A percentile compares a stretch with the other conserved stretches of the same genome.
Evolutionary conservation across 805 yeast species (phyloP).

Genomic region (Wickerhamomyces alni): DNA sequence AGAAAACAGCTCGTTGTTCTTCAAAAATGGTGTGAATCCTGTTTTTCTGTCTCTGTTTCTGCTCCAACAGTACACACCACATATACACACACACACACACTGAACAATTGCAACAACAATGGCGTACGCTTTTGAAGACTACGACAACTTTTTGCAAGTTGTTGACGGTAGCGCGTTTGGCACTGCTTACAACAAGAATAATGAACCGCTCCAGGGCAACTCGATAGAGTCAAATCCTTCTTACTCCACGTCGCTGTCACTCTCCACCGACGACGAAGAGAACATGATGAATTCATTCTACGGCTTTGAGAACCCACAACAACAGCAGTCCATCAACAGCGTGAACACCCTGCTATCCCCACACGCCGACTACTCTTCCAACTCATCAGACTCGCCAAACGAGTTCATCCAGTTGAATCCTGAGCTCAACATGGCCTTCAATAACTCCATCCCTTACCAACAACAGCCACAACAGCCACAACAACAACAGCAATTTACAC

Average conservation of each 20-base stretch:
- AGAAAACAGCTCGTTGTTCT: background rate
- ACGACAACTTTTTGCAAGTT: constrained; percentile 26
- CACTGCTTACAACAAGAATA: constrained; percentile 4
- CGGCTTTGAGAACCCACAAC: background rate
- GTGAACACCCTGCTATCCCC: constrained; percentile 6
- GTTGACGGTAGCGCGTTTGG: constrained; percentile 9
- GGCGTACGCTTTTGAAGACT: constrained; percentile 26
- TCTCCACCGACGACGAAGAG: constrained; percentile 8
- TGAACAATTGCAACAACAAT: no score
- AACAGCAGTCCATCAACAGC: background rate
- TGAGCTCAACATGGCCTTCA: background rate
- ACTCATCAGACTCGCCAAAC: constrained; percentile 4
- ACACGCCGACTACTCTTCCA: constrained; percentile 4
- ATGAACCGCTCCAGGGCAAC: constrained; percentile 6
- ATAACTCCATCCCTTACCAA: background rate
- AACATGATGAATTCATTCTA: constrained; percentile 4
- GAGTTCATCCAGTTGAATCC: background rate
- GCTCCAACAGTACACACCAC: no score
- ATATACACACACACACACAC: no score
- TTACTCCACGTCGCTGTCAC: constrained; percentile 4
- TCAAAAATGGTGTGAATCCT: background rate
- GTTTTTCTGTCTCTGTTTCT: background rate
- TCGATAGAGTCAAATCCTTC: constrained; percentile 8
- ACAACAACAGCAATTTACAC: constrained; percentile 1
- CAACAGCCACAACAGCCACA: constrained; percentile 1